Evolutionary conservation across 805 yeast species (phyloP), one percentile per base, ranked within the genome.

Genomic region (Wickerhamiella sergipiensis): DNA sequence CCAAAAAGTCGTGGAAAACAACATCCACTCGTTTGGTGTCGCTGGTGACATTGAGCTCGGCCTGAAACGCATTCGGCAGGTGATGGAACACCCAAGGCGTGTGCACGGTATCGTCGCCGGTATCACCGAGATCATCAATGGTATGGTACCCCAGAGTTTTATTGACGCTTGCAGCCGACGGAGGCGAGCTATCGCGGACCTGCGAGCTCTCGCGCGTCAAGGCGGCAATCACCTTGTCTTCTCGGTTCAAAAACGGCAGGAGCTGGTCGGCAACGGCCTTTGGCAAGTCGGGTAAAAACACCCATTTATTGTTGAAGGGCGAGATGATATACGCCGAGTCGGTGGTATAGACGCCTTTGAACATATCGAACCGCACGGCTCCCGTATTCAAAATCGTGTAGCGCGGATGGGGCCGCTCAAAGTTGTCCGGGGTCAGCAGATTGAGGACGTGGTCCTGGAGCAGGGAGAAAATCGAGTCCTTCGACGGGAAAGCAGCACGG

Each of bases 301-400:
- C 75, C 96, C 96, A 89, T 47, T 74, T 74, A 60, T 88, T 88
- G 48, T 77, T 71, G 65, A 87, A 88, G 0, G 97, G 96, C 0
- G 94, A 80, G 1, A 88, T 83, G 40, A 83, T 85, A 61, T 74
- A 88, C 57, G 83, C 82, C 0, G 92, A 73, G 64, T 87, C 94
- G 45, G 69, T 69, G 0, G 95, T 88, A 63, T 82, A 88, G 4
- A 80, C 79, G 0, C 97, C 97, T 63, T 81, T 78, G 69, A 82
- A 85, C 46, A 88, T 67, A 64, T 89, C 96, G 61, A 85, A 89
- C 48, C 97, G 74, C 1, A 89, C 75, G 1, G 94, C 82, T 2
- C 96, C 96, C 0, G 95, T 83, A 63, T 88, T 88, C 50, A 87
- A 77, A 46, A 83, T 68, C 19, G 85, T 74, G 26, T 80, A 69